phyloP scores from a whole-genome alignment of 768 basidiomycete species.

The Trichaptum fuscoviolaceum region DNA sequence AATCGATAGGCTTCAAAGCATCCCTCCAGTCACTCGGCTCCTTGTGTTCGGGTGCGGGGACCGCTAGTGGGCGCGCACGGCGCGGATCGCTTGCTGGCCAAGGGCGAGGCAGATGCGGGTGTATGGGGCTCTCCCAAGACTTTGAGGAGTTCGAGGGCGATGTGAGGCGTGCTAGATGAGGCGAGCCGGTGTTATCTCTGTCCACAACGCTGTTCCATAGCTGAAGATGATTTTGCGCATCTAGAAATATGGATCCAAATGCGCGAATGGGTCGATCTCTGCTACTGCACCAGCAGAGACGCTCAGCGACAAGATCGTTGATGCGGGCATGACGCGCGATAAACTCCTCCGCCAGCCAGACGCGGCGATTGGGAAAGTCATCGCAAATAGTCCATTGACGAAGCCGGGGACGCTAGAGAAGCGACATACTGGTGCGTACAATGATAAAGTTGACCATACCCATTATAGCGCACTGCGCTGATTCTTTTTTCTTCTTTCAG shows the following conservation, averaged over 20 bases:
- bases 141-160: conserved; percentile 39
- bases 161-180: conserved; percentile 33
- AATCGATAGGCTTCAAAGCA: conserved; percentile 33
- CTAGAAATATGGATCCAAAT: background rate
- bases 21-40: conserved; percentile 25
- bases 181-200: conserved; percentile 16
- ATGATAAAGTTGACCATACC: no score
- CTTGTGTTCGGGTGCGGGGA: conserved; percentile 48
- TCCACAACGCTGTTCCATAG: background rate
- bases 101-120: conserved; percentile 39
- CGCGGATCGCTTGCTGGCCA: conserved; percentile 29
- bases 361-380: conserved; percentile 32
- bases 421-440: conserved; percentile 34
- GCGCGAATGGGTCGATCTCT: background rate
- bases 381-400: conserved; percentile 35
- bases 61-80: conserved; percentile 45
- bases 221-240: background rate
- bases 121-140: conserved; percentile 35
- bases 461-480: no score
- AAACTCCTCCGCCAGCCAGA: conserved; percentile 32
- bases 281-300: background rate
- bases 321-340: conserved; percentile 28
- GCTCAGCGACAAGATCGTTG: conserved; percentile 27
- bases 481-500: background rate
- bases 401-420: conserved; percentile 33